phyloP scores from a whole-genome alignment of 2,329 filamentous ascomycete genomes.

The Hymenoscyphus fraxineus region DNA sequence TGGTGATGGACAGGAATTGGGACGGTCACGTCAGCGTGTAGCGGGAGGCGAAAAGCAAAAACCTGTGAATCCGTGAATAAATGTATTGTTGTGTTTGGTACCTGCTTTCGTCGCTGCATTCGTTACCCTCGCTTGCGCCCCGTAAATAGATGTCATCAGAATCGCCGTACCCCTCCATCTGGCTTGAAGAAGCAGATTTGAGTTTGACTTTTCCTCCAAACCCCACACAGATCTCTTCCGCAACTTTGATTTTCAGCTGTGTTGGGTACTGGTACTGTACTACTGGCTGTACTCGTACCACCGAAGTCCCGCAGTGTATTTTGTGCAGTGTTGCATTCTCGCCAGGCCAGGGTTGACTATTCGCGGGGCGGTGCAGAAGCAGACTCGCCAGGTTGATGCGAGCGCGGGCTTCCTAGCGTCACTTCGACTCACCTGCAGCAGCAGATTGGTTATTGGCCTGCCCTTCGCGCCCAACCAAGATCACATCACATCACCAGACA shows the following conservation, averaged over 20 bases:
- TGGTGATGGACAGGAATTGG: background rate
- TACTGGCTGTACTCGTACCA: too few relatives aligned
- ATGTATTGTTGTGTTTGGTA: background rate
- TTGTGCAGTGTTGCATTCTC: too few relatives aligned
- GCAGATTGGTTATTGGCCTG: background rate
- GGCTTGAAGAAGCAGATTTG: too few relatives aligned
- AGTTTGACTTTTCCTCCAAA: too few relatives aligned
- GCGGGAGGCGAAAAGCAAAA: background rate
- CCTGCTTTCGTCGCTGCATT: background rate
- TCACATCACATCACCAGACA: background rate
- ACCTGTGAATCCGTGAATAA: background rate
- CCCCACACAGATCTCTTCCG: too few relatives aligned
- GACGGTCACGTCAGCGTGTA: background rate
- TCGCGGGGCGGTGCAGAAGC: background rate
- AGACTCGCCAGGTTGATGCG: background rate
- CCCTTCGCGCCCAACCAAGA: background rate
- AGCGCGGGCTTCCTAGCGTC: background rate
- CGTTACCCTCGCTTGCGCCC: background rate
- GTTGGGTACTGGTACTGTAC: too few relatives aligned
- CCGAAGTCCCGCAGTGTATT: too few relatives aligned
- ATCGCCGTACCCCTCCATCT: too few relatives aligned
- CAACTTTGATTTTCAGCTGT: too few relatives aligned
- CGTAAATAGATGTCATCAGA: background rate
- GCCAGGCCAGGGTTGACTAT: background rate
- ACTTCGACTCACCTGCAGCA: background rate